phyloP scores from a whole-genome alignment of 495 filamentous ascomycete species.

The Tuber borchii region DNA sequence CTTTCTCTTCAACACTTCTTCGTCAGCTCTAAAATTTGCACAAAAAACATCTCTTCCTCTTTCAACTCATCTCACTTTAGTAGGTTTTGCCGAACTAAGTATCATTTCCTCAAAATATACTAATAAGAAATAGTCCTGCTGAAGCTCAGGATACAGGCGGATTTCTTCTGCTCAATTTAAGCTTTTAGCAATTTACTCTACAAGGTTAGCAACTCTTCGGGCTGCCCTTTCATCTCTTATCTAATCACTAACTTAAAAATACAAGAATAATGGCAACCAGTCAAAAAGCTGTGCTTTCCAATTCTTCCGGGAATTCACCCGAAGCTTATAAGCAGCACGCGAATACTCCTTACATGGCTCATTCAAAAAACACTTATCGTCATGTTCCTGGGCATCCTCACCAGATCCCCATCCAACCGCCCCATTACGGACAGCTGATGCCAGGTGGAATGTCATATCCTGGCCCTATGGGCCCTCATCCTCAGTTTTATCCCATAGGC shows the following conservation, averaged over 20 bases:
- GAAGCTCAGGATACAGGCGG: not conserved
- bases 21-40: not conserved
- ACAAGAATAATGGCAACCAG: constrained; percentile 19
- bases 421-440: constrained; percentile 30
- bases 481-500: constrained; percentile 34
- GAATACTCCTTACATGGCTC: constrained; percentile 20
- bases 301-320: constrained; percentile 26
- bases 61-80: not conserved
- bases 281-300: constrained; percentile 19
- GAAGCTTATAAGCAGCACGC: constrained; percentile 15
- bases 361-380: constrained; percentile 38
- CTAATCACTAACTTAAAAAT: constrained; percentile 13
- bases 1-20: not conserved
- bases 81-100: not conserved
- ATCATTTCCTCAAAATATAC: not conserved
- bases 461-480: constrained; percentile 22
- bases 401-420: constrained; percentile 20
- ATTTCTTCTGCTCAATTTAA: not conserved
- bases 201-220: constrained; percentile 4
- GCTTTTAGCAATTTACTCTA: constrained; percentile 6
- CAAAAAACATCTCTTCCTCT: not conserved
- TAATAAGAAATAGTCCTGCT: not conserved
- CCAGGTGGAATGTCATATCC: constrained; percentile 25
- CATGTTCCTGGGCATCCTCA: constrained; percentile 36
- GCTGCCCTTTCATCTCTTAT: not conserved